Conservation (phyloP, 495 filamentous ascomycete genomes). For the Patellaria atrata region DNA sequence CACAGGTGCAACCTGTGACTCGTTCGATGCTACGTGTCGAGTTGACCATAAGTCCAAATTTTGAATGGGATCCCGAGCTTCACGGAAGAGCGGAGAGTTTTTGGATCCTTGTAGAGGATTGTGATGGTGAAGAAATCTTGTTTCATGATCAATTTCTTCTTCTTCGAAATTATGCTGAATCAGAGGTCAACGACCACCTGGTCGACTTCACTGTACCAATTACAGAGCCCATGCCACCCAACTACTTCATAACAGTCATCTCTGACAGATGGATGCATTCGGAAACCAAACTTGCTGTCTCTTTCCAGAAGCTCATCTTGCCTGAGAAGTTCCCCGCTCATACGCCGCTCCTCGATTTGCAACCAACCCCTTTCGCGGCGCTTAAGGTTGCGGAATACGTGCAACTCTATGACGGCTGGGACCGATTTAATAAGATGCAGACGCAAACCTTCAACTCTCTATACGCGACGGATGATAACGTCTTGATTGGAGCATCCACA, state of each 20-base stretch:
- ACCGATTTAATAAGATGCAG: conserved; percentile 91
- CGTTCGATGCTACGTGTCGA: conserved; percentile 92
- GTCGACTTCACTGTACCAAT: conserved; percentile 96
- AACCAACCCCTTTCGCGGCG: conserved; percentile 74
- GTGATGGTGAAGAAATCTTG: conserved; percentile 90
- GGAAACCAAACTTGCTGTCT: conserved; percentile 82
- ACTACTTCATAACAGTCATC: conserved; percentile 90
- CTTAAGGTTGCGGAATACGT: conserved; percentile 76
- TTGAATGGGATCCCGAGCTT: conserved; percentile 84
- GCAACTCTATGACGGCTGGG: conserved; percentile 69
- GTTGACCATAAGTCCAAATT: conserved; percentile 84
- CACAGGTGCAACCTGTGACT: conserved; percentile 86
- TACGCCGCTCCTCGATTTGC: conserved; percentile 78
- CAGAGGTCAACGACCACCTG: conserved; percentile 81
- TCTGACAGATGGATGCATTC: conserved; percentile 98
- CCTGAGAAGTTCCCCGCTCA: conserved; percentile 93
- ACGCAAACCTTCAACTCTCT: conserved; percentile 93
- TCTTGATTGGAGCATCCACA: conserved; percentile 77
- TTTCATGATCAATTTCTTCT: conserved; percentile 93
- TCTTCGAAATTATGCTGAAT: conserved; percentile 65
- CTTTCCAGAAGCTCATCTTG: conserved; percentile 85
- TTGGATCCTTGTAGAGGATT: conserved; percentile 95
- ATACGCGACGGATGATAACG: conserved; percentile 79
- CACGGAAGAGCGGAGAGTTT: conserved; percentile 84
- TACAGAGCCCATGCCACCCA: conserved; percentile 92